Base-by-base conservation (phyloP, 2,329 filamentous ascomycete species). In the Calonectria honghensis region DNA sequence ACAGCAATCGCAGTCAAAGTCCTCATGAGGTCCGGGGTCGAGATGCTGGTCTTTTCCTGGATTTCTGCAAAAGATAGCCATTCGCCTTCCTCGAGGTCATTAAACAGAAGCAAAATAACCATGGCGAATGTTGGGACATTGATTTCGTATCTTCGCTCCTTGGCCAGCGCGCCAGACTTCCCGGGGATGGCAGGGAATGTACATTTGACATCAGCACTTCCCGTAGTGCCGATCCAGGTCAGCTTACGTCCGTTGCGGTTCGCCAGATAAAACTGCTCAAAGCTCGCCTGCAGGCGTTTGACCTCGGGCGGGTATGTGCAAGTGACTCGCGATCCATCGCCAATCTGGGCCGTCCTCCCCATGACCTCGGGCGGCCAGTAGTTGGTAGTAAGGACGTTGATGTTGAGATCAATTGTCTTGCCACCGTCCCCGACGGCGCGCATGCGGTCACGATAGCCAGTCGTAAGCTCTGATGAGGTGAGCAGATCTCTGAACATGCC, bases 401-500 rank as follows among this genome's bases (percentile, higher is more conserved):
- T 94, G 65, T 90, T 91, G 31, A 99, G 89, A 61, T 98, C 97
- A 35, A 96, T 91, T 37, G 91, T 82, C 77, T 82, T 84, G 32
- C 75, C 81, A 24, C 85, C 83, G 83, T 92, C 84, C 83, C 90
- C 84, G 14, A 91, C 85, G 37, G 84, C 86, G 37, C 86, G 85
- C 61, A 92, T 92, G 76, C 96, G 91, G 20, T 91, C 90, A 77
- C 93, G 94, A 86, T 97, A 98, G 71, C 91, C 92, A 16, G 92
- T 86, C 0, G 94, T 95, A 32, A 98, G 90, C 77, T 98, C 96
- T 70, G 94, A 92, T 0, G 96, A 98, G 16, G 96, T 92, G 20
- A 93, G 92, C 91, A 98, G 96, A 82, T 99, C 97, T 85, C 96
- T 96, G 88, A 99, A 98, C 96, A 99, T 98, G 77, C 96, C 94